phyloP scores from a whole-genome alignment of 164 flowering plant genomes.

The Vitis vinifera region DNA sequence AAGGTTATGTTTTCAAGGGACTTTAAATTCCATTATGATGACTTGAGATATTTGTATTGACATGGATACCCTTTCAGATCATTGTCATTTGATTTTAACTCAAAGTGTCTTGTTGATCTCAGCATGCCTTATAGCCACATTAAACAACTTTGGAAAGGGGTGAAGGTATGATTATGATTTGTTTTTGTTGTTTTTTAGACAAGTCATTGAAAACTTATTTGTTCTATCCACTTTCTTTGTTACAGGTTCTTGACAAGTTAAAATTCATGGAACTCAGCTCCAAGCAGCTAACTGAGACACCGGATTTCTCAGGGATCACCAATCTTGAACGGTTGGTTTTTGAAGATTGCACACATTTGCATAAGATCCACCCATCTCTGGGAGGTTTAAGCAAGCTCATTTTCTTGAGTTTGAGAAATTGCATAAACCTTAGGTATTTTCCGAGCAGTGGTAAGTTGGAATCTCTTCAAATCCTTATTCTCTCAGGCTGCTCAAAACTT shows the following conservation, averaged over 20 bases:
- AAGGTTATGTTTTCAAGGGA: too few species aligned
- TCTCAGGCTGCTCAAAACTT: conserved; percentile 8
- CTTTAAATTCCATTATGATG: too few species aligned
- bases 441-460: conserved; percentile 4
- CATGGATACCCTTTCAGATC: too few species aligned
- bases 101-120: too few species aligned
- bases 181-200: too few species aligned
- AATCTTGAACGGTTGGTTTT: conserved; percentile 15
- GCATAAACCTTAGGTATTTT: conserved; percentile 9
- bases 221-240: not conserved
- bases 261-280: conserved; percentile 16
- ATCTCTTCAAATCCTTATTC: conserved; percentile 4
- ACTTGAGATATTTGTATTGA: too few species aligned
- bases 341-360: conserved; percentile 11
- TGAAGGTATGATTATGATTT: too few species aligned
- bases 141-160: too few species aligned
- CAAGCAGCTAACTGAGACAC: conserved; percentile 1
- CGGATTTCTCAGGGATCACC: conserved; percentile 7
- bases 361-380: conserved; percentile 6
- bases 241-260: conserved; percentile 14
- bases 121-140: too few species aligned
- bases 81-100: too few species aligned
- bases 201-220: too few species aligned
- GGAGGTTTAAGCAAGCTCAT: conserved; percentile 9
- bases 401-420: not conserved